Base-by-base conservation (phyloP, 78 protist species). In the Dictyostelium purpureum region DNA sequence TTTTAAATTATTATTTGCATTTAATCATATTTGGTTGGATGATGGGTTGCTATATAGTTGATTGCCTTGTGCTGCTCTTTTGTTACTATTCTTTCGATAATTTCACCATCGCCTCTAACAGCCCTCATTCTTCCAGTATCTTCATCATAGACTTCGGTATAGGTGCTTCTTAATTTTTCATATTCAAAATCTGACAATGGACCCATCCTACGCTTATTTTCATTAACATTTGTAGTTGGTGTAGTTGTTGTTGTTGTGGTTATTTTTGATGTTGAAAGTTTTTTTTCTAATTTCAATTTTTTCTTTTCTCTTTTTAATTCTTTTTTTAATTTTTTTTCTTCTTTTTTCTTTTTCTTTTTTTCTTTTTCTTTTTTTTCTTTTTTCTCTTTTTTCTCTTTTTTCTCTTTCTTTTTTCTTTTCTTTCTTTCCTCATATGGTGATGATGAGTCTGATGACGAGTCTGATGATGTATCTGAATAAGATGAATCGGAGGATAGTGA, bases 41-140 rank as follows among this genome's bases (percentile, higher is more conserved):
- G 91, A 73, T 85, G 91, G 18, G 91, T 85, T 0, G 91, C 91
- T 4, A 85, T 85, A 73, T 85, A 85, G 37, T 85, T 85, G 26
- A 85, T 85, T 1, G 71, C 81, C 45, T 85, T 70, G 26, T 85
- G 91, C 57, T 85, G 73, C 43, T 85, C 81, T 19, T 37, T 38
- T 10, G 81, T 59, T 26, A 85, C 91, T 19, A 85, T 73, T 73
- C 75, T 51, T 45, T 85, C 91, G 33, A 85, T 54, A 18, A 85
- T 40, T 73, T 85, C 91, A n/a, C 91, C 91, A 38, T 76, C 47
- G 6, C 82, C 91, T 45, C 80, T 52, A 18, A 54, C 49, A 11
- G 59, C 73, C 59, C 91, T 71, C 4, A 75, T 57, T 28, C 81
- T 61, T 18, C 91, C 91, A 57, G 81, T 57, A 26, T 85, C 82